phyloP scores from a whole-genome alignment of 768 basidiomycete species.

The Leccinellum rugosiceps region DNA sequence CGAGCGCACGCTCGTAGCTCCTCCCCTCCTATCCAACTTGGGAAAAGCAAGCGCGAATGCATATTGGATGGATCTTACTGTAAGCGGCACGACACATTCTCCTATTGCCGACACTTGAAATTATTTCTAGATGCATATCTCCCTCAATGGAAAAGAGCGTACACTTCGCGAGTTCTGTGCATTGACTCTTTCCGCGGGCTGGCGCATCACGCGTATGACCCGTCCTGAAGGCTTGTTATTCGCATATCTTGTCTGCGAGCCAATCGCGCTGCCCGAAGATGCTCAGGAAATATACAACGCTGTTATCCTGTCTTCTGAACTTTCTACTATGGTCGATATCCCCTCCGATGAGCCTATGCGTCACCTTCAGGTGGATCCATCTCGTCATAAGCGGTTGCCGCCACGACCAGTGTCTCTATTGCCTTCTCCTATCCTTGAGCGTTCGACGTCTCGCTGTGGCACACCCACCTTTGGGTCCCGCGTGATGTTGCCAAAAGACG shows the following conservation, averaged over 20 bases:
- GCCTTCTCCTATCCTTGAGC: slow-evolving; percentile 35
- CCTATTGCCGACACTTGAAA: neutral
- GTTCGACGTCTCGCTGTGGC: slow-evolving; percentile 51
- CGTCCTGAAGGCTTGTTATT: slow-evolving; percentile 63
- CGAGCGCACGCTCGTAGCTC: slow-evolving; percentile 49
- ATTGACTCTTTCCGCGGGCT: slow-evolving; percentile 54
- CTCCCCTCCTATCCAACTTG: slow-evolving; percentile 68
- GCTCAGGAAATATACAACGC: slow-evolving; percentile 23
- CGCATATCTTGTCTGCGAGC: slow-evolving; percentile 68
- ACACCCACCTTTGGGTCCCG: slow-evolving; percentile 64
- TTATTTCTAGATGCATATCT: slow-evolving; percentile 56
- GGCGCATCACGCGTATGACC: slow-evolving; percentile 56
- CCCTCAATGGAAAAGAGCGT: slow-evolving; percentile 67
- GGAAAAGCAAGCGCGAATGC: slow-evolving; percentile 66
- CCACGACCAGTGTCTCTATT: slow-evolving; percentile 10
- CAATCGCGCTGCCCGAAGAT: slow-evolving; percentile 48
- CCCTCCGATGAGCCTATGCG: slow-evolving; percentile 5
- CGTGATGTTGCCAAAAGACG: slow-evolving; percentile 25
- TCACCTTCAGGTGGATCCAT: neutral
- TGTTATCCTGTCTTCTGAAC: slow-evolving; percentile 13
- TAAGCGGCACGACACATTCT: slow-evolving; percentile 24
- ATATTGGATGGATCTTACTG: slow-evolving; percentile 70
- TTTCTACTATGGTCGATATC: slow-evolving; percentile 12
- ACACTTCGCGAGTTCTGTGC: slow-evolving; percentile 62
- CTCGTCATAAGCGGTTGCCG: slow-evolving; percentile 8